Percentiles rank a stretch among this genome's conserved stretches.
Conservation (phyloP, 2,329 filamentous ascomycete species). For the Claviceps humidiphila region DNA sequence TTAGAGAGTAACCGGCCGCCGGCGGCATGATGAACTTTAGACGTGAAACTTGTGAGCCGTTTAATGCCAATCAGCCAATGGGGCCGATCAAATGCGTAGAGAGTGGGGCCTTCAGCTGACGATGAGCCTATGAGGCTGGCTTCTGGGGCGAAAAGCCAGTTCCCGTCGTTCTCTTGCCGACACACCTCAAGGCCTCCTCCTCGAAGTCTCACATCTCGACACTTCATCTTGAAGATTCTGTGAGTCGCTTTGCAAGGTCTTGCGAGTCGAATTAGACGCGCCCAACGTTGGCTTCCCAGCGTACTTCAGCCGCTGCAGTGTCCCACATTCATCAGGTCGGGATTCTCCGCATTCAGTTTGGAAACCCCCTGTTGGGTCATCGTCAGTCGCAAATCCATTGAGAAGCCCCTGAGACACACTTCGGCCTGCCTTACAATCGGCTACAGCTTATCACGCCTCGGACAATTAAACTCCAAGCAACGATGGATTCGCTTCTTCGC, state of each 20-base stretch:
- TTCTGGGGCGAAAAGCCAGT: too few species aligned
- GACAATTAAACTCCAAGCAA: not conserved
- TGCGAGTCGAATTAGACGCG: not conserved
- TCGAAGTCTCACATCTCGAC: not conserved
- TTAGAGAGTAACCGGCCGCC: not conserved
- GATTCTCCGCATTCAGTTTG: not conserved
- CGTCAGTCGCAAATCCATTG: not conserved
- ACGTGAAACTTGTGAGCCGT: not conserved
- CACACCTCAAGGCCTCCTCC: not conserved
- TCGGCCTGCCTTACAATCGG: not conserved
- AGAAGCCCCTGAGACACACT: too few species aligned
- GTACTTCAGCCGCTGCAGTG: not conserved
- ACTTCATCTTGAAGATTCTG: not conserved
- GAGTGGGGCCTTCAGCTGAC: too few species aligned
- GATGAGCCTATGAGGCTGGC: too few species aligned
- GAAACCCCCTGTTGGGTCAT: not conserved
- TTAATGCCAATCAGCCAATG: not conserved
- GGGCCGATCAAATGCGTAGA: not conserved
- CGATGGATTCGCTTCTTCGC: slow-evolving; percentile 86
- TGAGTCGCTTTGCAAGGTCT: not conserved
- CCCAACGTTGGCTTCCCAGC: not conserved
- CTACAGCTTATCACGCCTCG: not conserved
- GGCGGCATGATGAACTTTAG: too few species aligned
- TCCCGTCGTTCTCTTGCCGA: not conserved
- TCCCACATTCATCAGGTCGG: not conserved